Percentiles rank a stretch among this genome's conserved stretches.
phyloP scores from a whole-genome alignment of 2,329 filamentous ascomycete genomes.

The Pseudocercospora eumusae region DNA sequence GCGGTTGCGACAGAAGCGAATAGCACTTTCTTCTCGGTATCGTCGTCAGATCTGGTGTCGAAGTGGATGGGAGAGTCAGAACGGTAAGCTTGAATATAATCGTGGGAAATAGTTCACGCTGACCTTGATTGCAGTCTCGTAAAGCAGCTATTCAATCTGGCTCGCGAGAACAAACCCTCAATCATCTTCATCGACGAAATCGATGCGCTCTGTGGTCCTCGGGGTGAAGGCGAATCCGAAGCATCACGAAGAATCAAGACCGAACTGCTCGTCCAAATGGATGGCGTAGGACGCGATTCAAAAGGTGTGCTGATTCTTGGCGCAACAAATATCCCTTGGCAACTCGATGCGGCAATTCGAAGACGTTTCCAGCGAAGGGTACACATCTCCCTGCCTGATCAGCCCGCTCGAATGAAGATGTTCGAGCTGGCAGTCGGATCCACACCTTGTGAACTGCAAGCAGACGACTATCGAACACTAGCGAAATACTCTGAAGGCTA shows the following conservation, averaged over 20 bases:
- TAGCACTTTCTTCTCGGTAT: constrained; percentile 98
- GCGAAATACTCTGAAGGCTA: constrained; percentile 87
- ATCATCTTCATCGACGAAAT: constrained; percentile 99
- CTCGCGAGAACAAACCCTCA: constrained; percentile 93
- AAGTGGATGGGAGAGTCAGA: constrained; percentile 99
- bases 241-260: constrained; percentile 97
- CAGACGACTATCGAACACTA: constrained; percentile 76
- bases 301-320: constrained; percentile 92
- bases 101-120: too few species aligned
- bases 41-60: constrained; percentile 92
- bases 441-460: constrained; percentile 80
- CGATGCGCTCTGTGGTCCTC: constrained; percentile 90
- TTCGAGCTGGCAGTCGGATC: constrained; percentile 93
- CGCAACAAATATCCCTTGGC: constrained; percentile 98
- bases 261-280: constrained; percentile 97
- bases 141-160: constrained; percentile 96
- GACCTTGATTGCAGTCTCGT: constrained; percentile 65
- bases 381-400: constrained; percentile 89
- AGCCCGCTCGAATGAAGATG: constrained; percentile 86
- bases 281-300: constrained; percentile 94
- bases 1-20: constrained; percentile 98
- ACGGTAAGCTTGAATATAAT: constrained; percentile 68
- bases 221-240: constrained; percentile 94
- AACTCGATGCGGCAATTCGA: constrained; percentile 92
- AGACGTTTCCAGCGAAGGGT: constrained; percentile 94